Base-by-base conservation (phyloP, 805 yeast genomes). In the Saccharomycopsis olivae region DNA sequence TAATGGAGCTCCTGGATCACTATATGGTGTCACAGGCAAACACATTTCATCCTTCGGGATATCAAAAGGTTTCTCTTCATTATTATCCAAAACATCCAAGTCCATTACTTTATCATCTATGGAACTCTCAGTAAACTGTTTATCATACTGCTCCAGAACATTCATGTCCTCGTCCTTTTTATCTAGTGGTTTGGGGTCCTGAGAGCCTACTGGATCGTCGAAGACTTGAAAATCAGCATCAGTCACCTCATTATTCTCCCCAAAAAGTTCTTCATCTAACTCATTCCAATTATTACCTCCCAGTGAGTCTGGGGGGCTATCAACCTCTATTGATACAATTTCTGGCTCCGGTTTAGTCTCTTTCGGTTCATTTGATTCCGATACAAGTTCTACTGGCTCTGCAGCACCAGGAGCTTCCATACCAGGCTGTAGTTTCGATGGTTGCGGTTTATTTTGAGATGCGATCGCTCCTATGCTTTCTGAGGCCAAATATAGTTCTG, bases 1-100 rank as follows among this genome's bases (percentile, higher is more conserved):
- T 2, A 76, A 61, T 3, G 94, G 94, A 0, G 94, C 94, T 33
- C 94, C 94, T 0, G 94, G 94, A 53, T 83, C 94, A 35, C 66
- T 72, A 15, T 36, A 43, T 0, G 78, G 78, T 2, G 75, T 68
- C 2, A 64, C 56, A 5, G 68, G 62, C 10, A 72, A 50, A 8
- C 76, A 71, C 69, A 75, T 75, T 49, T 75, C 74, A 43, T 72
- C 73, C 38, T 69, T 61, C 0, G 81, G 80, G 32, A 74, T 71
- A 51, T 75, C 77, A 45, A 71, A 50, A 23, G 10, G 42, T 11
- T 30, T 35, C 16, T 20, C 23, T 8, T 23, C 25, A 9, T 13
- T 13, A 16, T 35, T 14, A 5, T 35, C 24, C 16, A 14, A 16
- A 8, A 14, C 3, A 27, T 27, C 32, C 5, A 17, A 10, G 17